phyloP scores from a whole-genome alignment of 345 rosid species.

The Gossypium arboreum region DNA sequence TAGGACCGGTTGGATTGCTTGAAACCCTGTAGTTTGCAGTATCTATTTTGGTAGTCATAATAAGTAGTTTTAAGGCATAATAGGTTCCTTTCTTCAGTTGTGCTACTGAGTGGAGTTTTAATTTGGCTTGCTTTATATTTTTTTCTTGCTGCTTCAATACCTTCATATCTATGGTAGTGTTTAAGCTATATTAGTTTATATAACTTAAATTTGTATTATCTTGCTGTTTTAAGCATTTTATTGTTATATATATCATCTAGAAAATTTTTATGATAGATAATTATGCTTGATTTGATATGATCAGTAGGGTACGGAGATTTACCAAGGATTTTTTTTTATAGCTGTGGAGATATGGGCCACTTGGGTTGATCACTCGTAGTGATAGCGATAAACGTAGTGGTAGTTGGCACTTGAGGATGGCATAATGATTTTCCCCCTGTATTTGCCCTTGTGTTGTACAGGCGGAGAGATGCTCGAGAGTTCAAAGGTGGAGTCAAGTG shows the following conservation, averaged over 20 bases:
- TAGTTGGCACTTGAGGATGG: slow-evolving; percentile 53
- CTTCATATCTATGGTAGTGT: slow-evolving; percentile 44
- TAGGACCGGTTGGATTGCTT: no score
- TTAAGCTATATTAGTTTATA: slow-evolving; percentile 39
- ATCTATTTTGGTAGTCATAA: slow-evolving; percentile 50
- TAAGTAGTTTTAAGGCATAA: slow-evolving; percentile 61
- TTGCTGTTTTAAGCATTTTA: slow-evolving; percentile 17
- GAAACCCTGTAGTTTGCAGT: no score
- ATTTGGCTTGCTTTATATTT: slow-evolving; percentile 56
- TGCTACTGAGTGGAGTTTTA: slow-evolving; percentile 61
- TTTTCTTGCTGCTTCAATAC: slow-evolving; percentile 45
- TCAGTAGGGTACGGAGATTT: slow-evolving; percentile 32
- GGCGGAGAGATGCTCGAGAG: slow-evolving; percentile 58
- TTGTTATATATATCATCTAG: slow-evolving; percentile 16
- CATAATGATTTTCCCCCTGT: slow-evolving; percentile 72
- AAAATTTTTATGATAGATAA: slow-evolving; percentile 18
- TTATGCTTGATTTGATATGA: slow-evolving; percentile 32
- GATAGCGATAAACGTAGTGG: slow-evolving; percentile 60
- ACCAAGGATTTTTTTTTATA: slow-evolving; percentile 27
- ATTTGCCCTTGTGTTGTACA: slow-evolving; percentile 68
- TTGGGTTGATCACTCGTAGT: slow-evolving; percentile 36
- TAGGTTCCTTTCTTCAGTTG: slow-evolving; percentile 49
- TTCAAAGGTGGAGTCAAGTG: slow-evolving; percentile 47
- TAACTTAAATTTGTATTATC: slow-evolving; percentile 25
- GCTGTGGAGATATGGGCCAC: slow-evolving; percentile 36